phyloP scores from a whole-genome alignment of 257 asterid genomes.

The Solanum chiquidenum region DNA sequence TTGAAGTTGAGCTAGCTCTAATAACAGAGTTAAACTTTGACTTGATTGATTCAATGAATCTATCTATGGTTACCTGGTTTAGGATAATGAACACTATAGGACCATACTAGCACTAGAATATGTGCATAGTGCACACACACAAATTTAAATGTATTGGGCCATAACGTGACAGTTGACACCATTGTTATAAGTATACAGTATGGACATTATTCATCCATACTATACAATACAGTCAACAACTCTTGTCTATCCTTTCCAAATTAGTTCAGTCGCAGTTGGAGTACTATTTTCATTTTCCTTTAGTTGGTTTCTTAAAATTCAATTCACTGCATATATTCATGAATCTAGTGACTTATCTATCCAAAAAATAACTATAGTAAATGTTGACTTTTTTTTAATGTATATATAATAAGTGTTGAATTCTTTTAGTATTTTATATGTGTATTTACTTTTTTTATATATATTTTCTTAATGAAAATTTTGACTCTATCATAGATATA shows the following conservation, averaged over 20 bases:
- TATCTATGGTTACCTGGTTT: neutral
- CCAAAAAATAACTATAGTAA: no score
- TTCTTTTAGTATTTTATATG: no score
- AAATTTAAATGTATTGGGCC: neutral
- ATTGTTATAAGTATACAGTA: neutral
- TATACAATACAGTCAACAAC: neutral
- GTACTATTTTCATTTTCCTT: neutral
- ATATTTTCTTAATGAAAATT: neutral
- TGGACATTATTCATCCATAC: neutral
- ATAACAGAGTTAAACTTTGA: rapidly evolving
- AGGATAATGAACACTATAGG: neutral
- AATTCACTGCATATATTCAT: neutral
- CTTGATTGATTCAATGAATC: neutral
- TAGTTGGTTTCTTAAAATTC: neutral
- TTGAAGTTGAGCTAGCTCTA: no score
- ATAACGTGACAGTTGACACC: neutral
- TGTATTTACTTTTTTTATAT: neutral
- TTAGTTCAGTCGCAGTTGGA: no score
- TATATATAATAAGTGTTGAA: neutral
- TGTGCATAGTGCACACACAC: neutral
- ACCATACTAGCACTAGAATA: neutral
- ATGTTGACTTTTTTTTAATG: no score
- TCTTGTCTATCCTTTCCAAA: neutral
- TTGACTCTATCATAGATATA: neutral
- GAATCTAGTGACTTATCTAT: no score